These are phyloP conservation scores for Septoria linicola DNA, from an alignment of 2,329 filamentous ascomycete species.

Conservation along the genomic window DNA sequence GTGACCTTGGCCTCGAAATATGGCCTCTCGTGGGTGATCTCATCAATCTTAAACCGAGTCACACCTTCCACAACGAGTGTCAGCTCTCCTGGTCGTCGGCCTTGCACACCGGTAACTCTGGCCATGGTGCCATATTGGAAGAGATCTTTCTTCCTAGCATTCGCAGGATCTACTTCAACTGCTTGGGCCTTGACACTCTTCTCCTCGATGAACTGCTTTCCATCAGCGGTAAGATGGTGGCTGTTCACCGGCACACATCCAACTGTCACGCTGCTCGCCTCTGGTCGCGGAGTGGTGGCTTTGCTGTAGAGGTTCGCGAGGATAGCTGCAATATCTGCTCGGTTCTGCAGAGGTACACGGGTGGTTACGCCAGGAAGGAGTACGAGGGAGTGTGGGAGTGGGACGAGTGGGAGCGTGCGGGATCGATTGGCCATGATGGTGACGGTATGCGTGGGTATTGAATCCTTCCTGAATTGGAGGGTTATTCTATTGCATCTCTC, in stretches of 20 bases:
- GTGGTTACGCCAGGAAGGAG: constrained; percentile 83
- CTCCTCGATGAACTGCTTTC: constrained; percentile 71
- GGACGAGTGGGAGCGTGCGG: constrained; percentile 67
- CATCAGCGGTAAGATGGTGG: constrained; percentile 69
- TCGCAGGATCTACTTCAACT: constrained; percentile 54
- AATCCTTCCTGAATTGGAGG: too few species aligned
- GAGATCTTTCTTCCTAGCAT: constrained; percentile 59
- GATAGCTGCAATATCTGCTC: constrained; percentile 83
- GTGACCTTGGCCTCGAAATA: constrained; percentile 82
- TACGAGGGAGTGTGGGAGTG: constrained; percentile 75
- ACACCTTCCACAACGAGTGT: constrained; percentile 83
- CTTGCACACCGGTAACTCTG: constrained; percentile 51
- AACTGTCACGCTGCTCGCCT: constrained; percentile 70
- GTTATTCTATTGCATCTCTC: neutral
- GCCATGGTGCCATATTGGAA: constrained; percentile 77
- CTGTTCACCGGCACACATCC: constrained; percentile 85
- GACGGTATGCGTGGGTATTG: too few species aligned
- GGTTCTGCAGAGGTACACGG: constrained; percentile 77
- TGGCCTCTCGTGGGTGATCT: constrained; percentile 72
- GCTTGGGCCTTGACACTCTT: constrained; percentile 53
- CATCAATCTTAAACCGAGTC: constrained; percentile 71
- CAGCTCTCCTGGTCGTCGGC: constrained; percentile 58
- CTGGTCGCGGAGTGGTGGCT: constrained; percentile 62
- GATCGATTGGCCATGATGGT: constrained; percentile 16
- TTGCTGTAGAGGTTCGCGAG: constrained; percentile 81